Evolutionary conservation across 2,329 filamentous ascomycete genomes (phyloP).

Genomic region (Apiospora saccharicola): DNA sequence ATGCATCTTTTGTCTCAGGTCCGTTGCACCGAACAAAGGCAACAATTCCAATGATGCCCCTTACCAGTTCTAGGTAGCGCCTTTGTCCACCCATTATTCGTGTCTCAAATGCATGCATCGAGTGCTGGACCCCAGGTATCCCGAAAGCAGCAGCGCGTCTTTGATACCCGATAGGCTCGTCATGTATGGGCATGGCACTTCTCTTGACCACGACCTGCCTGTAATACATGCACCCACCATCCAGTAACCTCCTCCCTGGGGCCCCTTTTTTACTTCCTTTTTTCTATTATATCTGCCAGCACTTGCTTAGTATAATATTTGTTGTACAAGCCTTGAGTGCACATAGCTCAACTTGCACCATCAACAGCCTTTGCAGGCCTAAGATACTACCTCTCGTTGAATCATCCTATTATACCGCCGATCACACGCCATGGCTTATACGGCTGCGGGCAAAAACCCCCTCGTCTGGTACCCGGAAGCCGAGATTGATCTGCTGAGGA

Average conservation of each 20-base stretch:
- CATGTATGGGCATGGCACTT: not conserved
- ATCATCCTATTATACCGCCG: not conserved
- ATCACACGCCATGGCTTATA: not conserved
- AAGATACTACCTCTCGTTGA: no score
- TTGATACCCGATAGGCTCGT: not conserved
- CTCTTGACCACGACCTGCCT: not conserved
- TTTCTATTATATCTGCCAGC: not conserved
- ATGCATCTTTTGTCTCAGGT: not conserved
- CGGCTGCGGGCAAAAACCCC: not conserved
- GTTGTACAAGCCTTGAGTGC: not conserved
- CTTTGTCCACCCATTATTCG: not conserved
- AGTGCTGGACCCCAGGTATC: not conserved
- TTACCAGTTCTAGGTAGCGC: not conserved
- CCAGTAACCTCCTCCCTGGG: not conserved
- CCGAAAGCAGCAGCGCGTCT: not conserved
- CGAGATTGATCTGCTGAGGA: not conserved
- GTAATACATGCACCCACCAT: not conserved
- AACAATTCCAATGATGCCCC: not conserved
- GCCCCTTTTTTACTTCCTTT: not conserved
- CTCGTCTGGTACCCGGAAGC: not conserved
- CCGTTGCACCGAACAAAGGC: not conserved
- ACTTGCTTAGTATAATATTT: not conserved
- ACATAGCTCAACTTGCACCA: not conserved
- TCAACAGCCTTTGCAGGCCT: not conserved
- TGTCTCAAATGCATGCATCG: not conserved